A percentile compares a stretch with the other conserved stretches of the same genome.
These are phyloP conservation scores for Hypoxylon sp. DNA, from an alignment of 2,329 filamentous ascomycete genomes.

Conservation along the genomic window DNA sequence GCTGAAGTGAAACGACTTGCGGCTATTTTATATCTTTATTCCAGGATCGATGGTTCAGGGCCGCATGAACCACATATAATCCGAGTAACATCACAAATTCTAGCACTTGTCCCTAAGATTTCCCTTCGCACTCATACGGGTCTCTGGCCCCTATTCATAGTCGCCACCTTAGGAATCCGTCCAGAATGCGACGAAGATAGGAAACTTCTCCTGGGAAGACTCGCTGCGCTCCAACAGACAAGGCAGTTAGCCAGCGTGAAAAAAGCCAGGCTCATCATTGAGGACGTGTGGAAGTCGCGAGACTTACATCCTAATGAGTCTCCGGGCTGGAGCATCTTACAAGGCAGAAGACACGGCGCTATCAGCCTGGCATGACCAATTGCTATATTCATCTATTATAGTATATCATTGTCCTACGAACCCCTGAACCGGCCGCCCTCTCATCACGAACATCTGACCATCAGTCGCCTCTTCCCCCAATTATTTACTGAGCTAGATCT, in stretches of 20 bases:
- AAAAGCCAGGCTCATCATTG: slow-evolving; percentile 52
- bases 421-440: neutral
- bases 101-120: slow-evolving; percentile 46
- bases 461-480: neutral
- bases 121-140: slow-evolving; percentile 50
- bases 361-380: slow-evolving; percentile 49
- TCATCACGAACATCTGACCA: neutral
- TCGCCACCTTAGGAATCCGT: slow-evolving; percentile 51
- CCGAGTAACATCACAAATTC: slow-evolving; percentile 45
- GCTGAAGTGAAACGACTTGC: slow-evolving; percentile 51
- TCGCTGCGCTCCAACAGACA: slow-evolving; percentile 50
- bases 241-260: slow-evolving; percentile 53
- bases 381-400: slow-evolving; percentile 4
- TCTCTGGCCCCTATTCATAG: slow-evolving; percentile 53
- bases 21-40: slow-evolving; percentile 52
- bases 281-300: slow-evolving; percentile 52
- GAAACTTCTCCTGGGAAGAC: slow-evolving; percentile 44
- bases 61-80: slow-evolving; percentile 49
- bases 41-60: slow-evolving; percentile 47
- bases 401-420: neutral
- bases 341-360: slow-evolving; percentile 40
- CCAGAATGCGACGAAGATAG: slow-evolving; percentile 50
- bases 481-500: neutral
- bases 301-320: slow-evolving; percentile 43
- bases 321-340: slow-evolving; percentile 40